Percentiles rank a stretch among this genome's conserved stretches.
Conservation (phyloP, 208 protist genomes). For the Novymonas esmeraldas region DNA sequence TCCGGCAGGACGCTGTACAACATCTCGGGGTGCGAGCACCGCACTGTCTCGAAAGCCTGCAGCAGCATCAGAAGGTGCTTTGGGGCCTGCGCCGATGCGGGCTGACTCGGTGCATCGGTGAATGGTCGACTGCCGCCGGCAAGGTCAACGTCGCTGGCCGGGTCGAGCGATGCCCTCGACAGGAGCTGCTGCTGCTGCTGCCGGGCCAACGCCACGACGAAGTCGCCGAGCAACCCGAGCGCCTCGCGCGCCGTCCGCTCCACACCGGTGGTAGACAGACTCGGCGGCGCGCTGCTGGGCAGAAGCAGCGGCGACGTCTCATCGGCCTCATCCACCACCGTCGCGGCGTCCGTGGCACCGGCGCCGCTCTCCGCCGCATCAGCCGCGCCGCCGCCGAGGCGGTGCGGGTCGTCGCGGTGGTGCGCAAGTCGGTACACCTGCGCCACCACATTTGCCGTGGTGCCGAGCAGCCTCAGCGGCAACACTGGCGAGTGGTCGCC, state of each 20-base stretch:
- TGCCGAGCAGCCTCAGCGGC: constrained; percentile 27
- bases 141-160: not conserved
- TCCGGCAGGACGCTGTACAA: constrained; percentile 67
- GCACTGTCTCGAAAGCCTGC: constrained; percentile 63
- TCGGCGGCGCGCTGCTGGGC: not conserved
- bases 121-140: not conserved
- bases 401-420: not conserved
- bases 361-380: constrained; percentile 4
- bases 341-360: constrained; percentile 2
- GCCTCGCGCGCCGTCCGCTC: constrained; percentile 14
- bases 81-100: constrained; percentile 30
- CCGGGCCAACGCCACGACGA: constrained; percentile 16
- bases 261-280: not conserved
- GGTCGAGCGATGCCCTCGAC: not conserved
- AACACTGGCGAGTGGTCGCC: constrained; percentile 2
- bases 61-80: constrained; percentile 84
- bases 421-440: constrained; percentile 33
- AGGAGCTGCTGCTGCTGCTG: constrained; percentile 9
- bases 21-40: constrained; percentile 43
- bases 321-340: not conserved
- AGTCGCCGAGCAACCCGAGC: constrained; percentile 24
- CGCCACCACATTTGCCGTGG: constrained; percentile 18
- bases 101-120: not conserved
- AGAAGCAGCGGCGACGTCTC: not conserved
- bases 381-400: not conserved